Evolutionary conservation across 805 yeast species (phyloP).

Genomic region (Pichia scutulata): DNA sequence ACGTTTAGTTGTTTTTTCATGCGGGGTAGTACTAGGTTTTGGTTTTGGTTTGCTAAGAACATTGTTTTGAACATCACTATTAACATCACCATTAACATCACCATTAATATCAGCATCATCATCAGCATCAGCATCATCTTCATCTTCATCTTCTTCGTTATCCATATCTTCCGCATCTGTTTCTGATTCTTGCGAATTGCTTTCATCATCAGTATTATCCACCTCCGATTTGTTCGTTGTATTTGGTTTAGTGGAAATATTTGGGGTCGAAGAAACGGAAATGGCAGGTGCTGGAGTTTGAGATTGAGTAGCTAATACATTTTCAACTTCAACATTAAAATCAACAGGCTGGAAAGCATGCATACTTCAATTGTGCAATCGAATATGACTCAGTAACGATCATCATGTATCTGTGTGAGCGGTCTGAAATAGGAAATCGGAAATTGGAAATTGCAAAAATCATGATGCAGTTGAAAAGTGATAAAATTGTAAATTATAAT

Average conservation of each 20-base stretch:
- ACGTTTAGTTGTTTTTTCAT: conserved; percentile 19
- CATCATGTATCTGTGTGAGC: not conserved
- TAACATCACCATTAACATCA: not conserved
- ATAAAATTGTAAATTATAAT: no score
- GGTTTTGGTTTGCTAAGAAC: no score
- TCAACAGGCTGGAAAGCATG: not conserved
- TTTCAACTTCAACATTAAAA: not conserved
- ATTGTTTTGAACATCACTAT: not conserved
- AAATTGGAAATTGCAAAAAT: not conserved
- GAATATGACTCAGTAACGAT: not conserved
- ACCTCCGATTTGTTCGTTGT: not conserved
- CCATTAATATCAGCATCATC: not conserved
- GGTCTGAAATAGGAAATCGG: not conserved
- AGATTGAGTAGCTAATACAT: not conserved
- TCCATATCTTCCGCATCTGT: not conserved
- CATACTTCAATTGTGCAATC: not conserved
- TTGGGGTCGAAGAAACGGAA: not conserved
- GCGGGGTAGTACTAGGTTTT: not conserved
- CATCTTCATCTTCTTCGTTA: not conserved
- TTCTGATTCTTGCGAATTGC: not conserved
- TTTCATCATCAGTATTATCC: not conserved
- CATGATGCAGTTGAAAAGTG: not conserved
- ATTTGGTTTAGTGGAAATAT: not conserved
- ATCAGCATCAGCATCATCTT: not conserved
- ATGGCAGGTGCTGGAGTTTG: not conserved